phyloP scores from a whole-genome alignment of 371 early-diverging fungal genomes.

The Basidiobolus meristosporus region DNA sequence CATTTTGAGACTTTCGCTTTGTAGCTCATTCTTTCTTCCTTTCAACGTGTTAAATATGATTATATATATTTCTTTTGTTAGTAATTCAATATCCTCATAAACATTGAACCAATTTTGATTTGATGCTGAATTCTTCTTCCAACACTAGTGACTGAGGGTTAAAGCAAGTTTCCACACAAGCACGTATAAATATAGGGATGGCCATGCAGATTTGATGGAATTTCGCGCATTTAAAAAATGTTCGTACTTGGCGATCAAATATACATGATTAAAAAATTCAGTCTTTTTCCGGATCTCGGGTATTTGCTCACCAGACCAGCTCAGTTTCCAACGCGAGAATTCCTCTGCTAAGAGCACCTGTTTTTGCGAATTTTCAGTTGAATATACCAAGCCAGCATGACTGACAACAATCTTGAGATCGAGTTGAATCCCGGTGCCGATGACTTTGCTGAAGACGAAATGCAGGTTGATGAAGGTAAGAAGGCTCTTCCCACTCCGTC shows the following conservation, averaged over 20 bases:
- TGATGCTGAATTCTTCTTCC: too few relatives aligned
- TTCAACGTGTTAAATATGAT: background rate
- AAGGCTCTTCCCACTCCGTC: background rate
- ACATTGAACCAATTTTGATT: too few relatives aligned
- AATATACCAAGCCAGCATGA: background rate
- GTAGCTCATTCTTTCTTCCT: background rate
- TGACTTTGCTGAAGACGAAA: slow-evolving; percentile 19
- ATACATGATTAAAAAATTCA: background rate
- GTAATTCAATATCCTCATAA: background rate
- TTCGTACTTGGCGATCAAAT: too few relatives aligned
- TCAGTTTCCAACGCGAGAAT: background rate
- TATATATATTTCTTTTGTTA: background rate
- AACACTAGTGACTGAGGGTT: background rate
- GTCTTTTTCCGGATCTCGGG: background rate
- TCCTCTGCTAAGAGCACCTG: background rate
- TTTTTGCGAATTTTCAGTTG: background rate
- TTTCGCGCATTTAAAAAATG: too few relatives aligned
- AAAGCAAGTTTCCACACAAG: background rate
- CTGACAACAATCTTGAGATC: slow-evolving; percentile 11
- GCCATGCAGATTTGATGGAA: too few relatives aligned
- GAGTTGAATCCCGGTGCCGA: slow-evolving; percentile 20
- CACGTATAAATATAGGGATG: too few relatives aligned
- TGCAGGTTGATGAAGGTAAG: slow-evolving; percentile 34
- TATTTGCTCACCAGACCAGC: background rate
- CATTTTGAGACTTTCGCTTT: background rate